A percentile compares a stretch with the other conserved stretches of the same genome.
Conservation (phyloP, 1,284 basidiomycete genomes). For the Malassezia pachydermatis region DNA sequence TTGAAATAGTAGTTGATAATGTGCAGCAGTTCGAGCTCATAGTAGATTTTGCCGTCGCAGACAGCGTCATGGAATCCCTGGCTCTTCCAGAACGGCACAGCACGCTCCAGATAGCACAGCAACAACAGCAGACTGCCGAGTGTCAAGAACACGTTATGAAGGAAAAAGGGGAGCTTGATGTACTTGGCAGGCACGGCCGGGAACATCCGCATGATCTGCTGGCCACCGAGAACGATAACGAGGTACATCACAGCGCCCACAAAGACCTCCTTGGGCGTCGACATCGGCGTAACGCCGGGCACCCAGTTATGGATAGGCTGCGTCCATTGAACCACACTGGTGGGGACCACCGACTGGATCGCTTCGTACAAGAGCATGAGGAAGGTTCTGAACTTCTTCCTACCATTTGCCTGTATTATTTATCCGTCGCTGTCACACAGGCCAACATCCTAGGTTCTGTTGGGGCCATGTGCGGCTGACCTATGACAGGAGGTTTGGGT, state of each 20-base stretch:
- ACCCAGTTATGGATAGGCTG: conserved; percentile 21
- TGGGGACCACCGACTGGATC: conserved; percentile 1
- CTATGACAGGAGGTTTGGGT: too few relatives aligned
- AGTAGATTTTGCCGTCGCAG: conserved; percentile 52
- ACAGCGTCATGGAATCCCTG: conserved; percentile 55
- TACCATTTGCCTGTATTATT: too few relatives aligned
- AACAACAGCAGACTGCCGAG: conserved; percentile 71
- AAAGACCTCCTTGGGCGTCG: conserved; percentile 25
- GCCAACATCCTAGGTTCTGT: too few relatives aligned
- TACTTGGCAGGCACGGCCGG: conserved; percentile 54
- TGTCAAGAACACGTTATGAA: conserved; percentile 82
- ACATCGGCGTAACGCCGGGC: conserved; percentile 33
- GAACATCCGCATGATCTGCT: conserved; percentile 64
- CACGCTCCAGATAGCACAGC: conserved; percentile 69
- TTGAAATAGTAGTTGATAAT: conserved; percentile 75
- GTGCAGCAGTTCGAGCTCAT: conserved; percentile 53
- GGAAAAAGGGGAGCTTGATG: conserved; percentile 68
- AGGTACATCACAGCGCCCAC: conserved; percentile 67
- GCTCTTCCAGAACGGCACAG: conserved; percentile 26
- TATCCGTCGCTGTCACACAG: too few relatives aligned
- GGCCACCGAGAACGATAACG: conserved; percentile 73
- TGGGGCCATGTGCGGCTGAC: too few relatives aligned
- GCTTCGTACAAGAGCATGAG: too few relatives aligned
- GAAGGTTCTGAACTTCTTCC: too few relatives aligned
- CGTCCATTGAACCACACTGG: conserved; percentile 14